phyloP scores from a whole-genome alignment of 2,329 filamentous ascomycete species.

The Whalleya microplaca region DNA sequence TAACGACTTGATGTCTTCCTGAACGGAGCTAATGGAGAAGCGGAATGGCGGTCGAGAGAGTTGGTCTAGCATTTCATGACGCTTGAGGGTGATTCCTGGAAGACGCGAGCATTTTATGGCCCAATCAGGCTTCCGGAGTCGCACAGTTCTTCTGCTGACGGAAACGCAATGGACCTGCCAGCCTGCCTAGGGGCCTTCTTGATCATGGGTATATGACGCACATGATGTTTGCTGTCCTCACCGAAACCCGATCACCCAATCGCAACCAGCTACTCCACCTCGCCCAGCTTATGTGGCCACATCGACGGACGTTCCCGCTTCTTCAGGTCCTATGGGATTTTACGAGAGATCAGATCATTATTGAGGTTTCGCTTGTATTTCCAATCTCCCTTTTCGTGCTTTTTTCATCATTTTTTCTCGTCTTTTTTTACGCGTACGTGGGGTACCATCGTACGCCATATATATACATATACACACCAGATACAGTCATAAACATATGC shows the following conservation, averaged over 20 bases:
- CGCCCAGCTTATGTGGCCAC: conserved; percentile 7
- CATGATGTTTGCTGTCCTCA: background rate
- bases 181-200: background rate
- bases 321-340: conserved; percentile 12
- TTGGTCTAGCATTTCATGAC: too few species aligned
- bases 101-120: background rate
- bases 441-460: conserved; percentile 5
- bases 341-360: conserved; percentile 20
- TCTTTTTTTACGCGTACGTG: conserved; percentile 24
- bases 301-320: conserved; percentile 4
- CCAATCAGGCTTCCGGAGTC: background rate
- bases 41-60: background rate
- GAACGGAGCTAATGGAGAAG: conserved; percentile 12
- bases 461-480: background rate
- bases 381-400: background rate
- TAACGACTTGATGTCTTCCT: conserved; percentile 35
- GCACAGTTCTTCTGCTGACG: background rate
- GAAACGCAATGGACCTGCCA: background rate
- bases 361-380: conserved; percentile 19
- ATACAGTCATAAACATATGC: conserved; percentile 15
- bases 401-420: conserved; percentile 2
- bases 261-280: background rate
- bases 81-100: background rate
- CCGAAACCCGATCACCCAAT: background rate
- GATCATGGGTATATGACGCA: background rate